phyloP scores from a whole-genome alignment of 108 stramenopile species.

The Nitzschia sp. region DNA sequence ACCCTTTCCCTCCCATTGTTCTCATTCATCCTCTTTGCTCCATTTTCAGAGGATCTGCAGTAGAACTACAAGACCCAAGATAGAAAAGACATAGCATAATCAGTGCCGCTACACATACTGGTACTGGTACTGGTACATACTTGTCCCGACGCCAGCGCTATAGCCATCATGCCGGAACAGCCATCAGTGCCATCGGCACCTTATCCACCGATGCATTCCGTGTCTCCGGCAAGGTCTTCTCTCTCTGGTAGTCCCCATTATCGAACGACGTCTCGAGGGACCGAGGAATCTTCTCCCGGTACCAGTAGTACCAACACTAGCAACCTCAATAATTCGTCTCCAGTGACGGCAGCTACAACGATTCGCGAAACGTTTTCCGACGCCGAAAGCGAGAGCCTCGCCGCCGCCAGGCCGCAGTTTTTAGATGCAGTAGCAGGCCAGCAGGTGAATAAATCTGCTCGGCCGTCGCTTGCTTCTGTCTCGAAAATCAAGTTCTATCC shows the following conservation, averaged over 20 bases:
- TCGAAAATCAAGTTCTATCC: constrained; percentile 34
- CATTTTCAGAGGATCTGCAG: too few species aligned
- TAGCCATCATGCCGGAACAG: not conserved
- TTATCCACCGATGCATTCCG: constrained; percentile 34
- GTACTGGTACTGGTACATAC: too few species aligned
- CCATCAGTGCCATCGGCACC: constrained; percentile 27
- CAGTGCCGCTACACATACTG: too few species aligned
- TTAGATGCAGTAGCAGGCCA: not conserved
- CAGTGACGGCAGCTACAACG: not conserved
- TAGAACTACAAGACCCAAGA: too few species aligned
- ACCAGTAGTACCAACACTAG: not conserved
- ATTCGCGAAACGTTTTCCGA: constrained; percentile 1
- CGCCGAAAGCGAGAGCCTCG: not conserved
- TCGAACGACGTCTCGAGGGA: constrained; percentile 3
- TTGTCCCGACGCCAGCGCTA: too few species aligned
- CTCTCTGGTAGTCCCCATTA: constrained; percentile 37
- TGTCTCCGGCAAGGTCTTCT: constrained; percentile 24
- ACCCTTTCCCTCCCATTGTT: too few species aligned
- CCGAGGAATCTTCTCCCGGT: not conserved
- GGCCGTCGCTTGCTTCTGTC: not conserved
- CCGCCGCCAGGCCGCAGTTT: not conserved
- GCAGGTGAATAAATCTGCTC: not conserved
- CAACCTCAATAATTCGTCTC: not conserved
- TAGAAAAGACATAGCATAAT: too few species aligned
- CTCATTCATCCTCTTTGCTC: too few species aligned